Evolutionary conservation across 2,329 filamentous ascomycete species (phyloP).

Genomic region (Neophaeococcomyces mojaviensis): DNA sequence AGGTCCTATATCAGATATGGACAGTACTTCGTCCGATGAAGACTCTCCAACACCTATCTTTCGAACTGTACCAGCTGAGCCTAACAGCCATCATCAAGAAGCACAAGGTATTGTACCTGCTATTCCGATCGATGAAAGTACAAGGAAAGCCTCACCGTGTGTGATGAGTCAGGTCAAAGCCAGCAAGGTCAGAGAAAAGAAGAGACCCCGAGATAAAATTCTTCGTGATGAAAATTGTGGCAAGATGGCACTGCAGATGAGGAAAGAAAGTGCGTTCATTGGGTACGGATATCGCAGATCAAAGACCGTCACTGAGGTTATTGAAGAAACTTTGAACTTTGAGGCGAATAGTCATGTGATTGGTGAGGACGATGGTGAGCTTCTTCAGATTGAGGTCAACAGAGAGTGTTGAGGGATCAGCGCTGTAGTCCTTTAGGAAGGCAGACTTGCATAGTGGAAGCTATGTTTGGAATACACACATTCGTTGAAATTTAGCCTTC

Average conservation of each 20-base stretch:
- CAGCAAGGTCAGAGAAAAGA: constrained; percentile 53
- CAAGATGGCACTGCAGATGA: constrained; percentile 63
- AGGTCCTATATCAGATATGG: constrained; percentile 59
- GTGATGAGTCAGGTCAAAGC: constrained; percentile 5
- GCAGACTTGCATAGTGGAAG: no score
- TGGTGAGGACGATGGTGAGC: not conserved
- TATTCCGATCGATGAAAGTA: not conserved
- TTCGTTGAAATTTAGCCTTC: no score
- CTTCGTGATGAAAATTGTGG: constrained; percentile 65
- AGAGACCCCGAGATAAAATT: constrained; percentile 75
- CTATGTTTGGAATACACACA: no score
- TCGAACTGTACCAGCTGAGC: constrained; percentile 4
- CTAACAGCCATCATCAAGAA: constrained; percentile 19
- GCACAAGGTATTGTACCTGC: constrained; percentile 22
- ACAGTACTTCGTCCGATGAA: constrained; percentile 37
- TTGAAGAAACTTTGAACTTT: constrained; percentile 26
- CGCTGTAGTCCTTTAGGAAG: no score
- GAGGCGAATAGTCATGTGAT: constrained; percentile 22
- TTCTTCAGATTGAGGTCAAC: not conserved
- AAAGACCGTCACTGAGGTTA: constrained; percentile 28
- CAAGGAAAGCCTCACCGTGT: not conserved
- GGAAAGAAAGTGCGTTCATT: constrained; percentile 76
- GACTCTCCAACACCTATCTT: not conserved
- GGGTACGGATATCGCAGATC: constrained; percentile 73
- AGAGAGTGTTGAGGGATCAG: not conserved